Base-by-base conservation (phyloP, 176 grass and related monocot genomes). In the Aegilops longissima region DNA sequence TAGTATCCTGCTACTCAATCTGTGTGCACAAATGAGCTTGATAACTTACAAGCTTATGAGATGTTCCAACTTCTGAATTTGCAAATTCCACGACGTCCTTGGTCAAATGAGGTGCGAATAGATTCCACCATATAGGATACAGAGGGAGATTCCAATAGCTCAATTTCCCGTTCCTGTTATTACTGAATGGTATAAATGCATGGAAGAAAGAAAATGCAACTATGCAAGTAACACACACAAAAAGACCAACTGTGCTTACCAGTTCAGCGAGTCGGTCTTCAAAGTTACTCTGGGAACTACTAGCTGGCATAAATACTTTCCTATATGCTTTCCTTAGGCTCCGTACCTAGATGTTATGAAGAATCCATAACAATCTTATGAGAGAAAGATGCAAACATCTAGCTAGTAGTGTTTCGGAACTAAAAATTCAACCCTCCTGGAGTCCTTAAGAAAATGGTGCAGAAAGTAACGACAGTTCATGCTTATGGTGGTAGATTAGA, bases 31-130 rank as follows among this genome's bases (percentile, higher is more conserved):
- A 9, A 6, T 20, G n/a, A 87, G 62, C 63, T 45, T 47, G 35
- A 67, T n/a, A 76, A 42, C 62, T 80, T 70, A 31, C 12, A 8
- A 34, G 73, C 17, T 71, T 87, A 87, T 65, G 81, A 89, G 49
- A 81, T 30, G 67, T 69, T 86, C 90, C 92, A 91, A 83, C 80
- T 98, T 88, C 92, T 90, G 82, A 93, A 94, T 82, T 93, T 96
- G 89, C 93, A 98, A 84, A 98, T 94, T 81, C 97, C 94, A 56
- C 93, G 90, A 61, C 89, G 92, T 18, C 90, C 94, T 85, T 90
- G 38, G 6, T 80, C 82, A 91, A 96, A 94, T 2, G 97, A 98
- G 51, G 87, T 88, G n/a, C 88, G 88, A 44, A 96, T 96, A 61
- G 92, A 96, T 90, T 94, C 85, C 27, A 94, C 27, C 97, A 98